Base-by-base conservation (phyloP, 768 basidiomycete genomes). In the Kwoniella sp. region DNA sequence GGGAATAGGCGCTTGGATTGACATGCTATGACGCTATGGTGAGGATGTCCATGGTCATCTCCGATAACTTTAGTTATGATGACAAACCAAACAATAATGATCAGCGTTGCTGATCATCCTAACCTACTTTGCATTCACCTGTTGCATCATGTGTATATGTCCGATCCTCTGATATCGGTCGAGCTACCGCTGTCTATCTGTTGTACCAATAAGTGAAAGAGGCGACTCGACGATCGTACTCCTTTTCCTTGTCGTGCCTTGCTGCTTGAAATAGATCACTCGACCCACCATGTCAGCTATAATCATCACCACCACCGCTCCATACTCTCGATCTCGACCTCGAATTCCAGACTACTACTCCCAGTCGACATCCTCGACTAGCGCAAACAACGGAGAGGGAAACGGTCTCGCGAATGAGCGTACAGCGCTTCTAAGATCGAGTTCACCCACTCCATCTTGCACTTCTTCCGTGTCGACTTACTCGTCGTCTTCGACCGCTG, bases 261-360 rank as follows among this genome's bases (percentile, higher is more conserved):
- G n/a, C n/a, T n/a, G n/a, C n/a, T n/a, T n/a, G n/a, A n/a, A n/a
- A n/a, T n/a, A n/a, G 34, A 9, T 45, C 41, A 3, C 41, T 45
- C 41, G 11, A 45, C 15, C 41, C 67, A 31, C n/a, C 25, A 75
- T 75, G 74, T 75, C 74, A 30, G 74, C 74, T 0, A 75, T 75
- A 45, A 61, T 75, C 47, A 71, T 75, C 12, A 67, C 62, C 11
- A 65, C 67, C n/a, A 51, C 56, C 23, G 47, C 58, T 3, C 3
- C 56, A 0, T 34, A 38, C 22, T 59, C 57, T 26, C 57, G 64
- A 17, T 59, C 57, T 26, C 57, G 64, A 17, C 25, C 34, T 8
- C 52, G 64, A 11, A 45, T 45, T 11, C 41, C 41, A 7, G 20
- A 45, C 41, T 45, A 45, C 41, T 55, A 37, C 23, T 9, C 38